These are phyloP conservation scores for Hura crepitans DNA, from an alignment of 441 rosid genomes.

Conservation along the genomic window DNA sequence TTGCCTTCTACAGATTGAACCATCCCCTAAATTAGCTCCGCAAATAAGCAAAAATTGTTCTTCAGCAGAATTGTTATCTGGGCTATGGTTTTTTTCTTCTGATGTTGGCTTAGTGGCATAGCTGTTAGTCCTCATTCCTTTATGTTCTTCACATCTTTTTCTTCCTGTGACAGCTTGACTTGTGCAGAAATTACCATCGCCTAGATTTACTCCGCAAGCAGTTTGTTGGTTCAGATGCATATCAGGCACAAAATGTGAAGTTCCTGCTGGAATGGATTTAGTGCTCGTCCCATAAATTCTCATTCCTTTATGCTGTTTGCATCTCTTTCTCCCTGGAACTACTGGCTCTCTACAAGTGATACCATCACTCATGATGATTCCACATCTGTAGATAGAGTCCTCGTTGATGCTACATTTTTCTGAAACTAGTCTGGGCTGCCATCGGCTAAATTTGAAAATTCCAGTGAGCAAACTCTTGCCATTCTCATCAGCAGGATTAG, in stretches of 20 bases:
- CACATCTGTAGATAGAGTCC: slow-evolving; percentile 39
- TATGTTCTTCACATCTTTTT: slow-evolving; percentile 44
- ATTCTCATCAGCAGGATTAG: slow-evolving; percentile 30
- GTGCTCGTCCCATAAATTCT: slow-evolving; percentile 26
- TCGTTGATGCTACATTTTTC: slow-evolving; percentile 25
- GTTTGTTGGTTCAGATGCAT: background rate
- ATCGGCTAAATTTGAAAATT: slow-evolving; percentile 45
- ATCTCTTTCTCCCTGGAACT: slow-evolving; percentile 53
- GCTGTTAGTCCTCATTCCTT: slow-evolving; percentile 36
- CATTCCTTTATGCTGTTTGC: slow-evolving; percentile 62
- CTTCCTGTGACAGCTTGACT: slow-evolving; percentile 37
- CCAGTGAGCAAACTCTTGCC: slow-evolving; percentile 26
- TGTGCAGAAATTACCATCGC: slow-evolving; percentile 36
- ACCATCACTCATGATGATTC: slow-evolving; percentile 46
- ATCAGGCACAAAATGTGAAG: slow-evolving; percentile 16
- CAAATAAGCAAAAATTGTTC: slow-evolving; percentile 16
- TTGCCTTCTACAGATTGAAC: slow-evolving; percentile 34
- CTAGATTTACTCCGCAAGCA: slow-evolving; percentile 38
- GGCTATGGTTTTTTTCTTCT: slow-evolving; percentile 9
- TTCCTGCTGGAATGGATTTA: slow-evolving; percentile 8
- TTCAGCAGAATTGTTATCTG: background rate
- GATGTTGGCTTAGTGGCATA: slow-evolving; percentile 9
- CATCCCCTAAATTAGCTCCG: slow-evolving; percentile 28
- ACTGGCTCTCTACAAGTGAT: slow-evolving; percentile 43
- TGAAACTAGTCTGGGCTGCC: slow-evolving; percentile 49